Conservation (phyloP, 177 flowering plant species). For the Vitis hybrid region DNA sequence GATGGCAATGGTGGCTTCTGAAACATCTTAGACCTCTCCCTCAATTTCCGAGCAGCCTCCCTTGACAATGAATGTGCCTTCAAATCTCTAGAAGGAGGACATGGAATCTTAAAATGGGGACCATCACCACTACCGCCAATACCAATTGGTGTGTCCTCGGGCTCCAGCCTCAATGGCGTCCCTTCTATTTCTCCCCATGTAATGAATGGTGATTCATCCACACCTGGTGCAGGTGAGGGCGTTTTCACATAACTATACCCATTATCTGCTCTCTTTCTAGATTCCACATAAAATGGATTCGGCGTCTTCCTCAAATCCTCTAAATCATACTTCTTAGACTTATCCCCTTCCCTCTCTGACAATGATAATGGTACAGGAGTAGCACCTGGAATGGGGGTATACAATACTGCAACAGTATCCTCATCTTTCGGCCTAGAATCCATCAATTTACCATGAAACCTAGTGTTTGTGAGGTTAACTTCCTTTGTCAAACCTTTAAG, state of each 20-base stretch:
- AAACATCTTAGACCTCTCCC: slow-evolving; percentile 85
- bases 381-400: slow-evolving; percentile 68
- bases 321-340: slow-evolving; percentile 73
- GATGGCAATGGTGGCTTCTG: slow-evolving; percentile 90
- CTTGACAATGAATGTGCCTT: slow-evolving; percentile 90
- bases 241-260: slow-evolving; percentile 85
- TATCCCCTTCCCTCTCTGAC: slow-evolving; percentile 58
- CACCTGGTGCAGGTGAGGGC: slow-evolving; percentile 94
- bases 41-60: slow-evolving; percentile 84
- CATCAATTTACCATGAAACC: slow-evolving; percentile 71
- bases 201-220: slow-evolving; percentile 85
- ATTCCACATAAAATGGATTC: slow-evolving; percentile 70
- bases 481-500: slow-evolving; percentile 78
- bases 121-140: slow-evolving; percentile 84
- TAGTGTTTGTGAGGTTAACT: slow-evolving; percentile 50
- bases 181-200: slow-evolving; percentile 99
- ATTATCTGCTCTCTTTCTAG: slow-evolving; percentile 66
- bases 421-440: slow-evolving; percentile 69
- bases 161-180: slow-evolving; percentile 85
- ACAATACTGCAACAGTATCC: slow-evolving; percentile 46
- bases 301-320: slow-evolving; percentile 91
- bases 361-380: slow-evolving; percentile 53
- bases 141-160: slow-evolving; percentile 76
- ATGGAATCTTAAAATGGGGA: slow-evolving; percentile 74
- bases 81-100: slow-evolving; percentile 70